A percentile compares a stretch with the other conserved stretches of the same genome.
Conservation (phyloP, 139 green algal species). For the Edaphochlamys debaryana region DNA sequence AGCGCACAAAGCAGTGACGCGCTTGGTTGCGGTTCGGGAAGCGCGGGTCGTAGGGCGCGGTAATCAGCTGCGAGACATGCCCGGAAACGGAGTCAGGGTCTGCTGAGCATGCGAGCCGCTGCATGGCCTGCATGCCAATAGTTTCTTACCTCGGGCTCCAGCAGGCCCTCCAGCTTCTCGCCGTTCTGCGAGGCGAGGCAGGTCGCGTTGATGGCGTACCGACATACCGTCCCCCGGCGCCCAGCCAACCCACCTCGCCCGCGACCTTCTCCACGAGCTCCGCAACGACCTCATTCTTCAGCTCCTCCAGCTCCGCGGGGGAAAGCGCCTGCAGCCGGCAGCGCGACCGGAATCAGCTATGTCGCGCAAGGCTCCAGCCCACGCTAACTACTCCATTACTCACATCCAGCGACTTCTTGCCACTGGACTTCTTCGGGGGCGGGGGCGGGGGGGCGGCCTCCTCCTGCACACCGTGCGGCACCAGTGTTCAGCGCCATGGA, state of each 20-base stretch:
- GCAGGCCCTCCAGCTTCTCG: slow-evolving; percentile 46
- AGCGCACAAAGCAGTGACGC: slow-evolving; percentile 91
- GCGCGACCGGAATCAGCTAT: too few species aligned
- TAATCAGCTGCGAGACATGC: slow-evolving; percentile 70
- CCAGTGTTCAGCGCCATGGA: too few species aligned
- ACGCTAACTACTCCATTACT: too few species aligned
- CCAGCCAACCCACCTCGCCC: slow-evolving; percentile 47
- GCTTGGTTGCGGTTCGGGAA: slow-evolving; percentile 93
- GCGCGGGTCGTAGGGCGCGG: slow-evolving; percentile 84
- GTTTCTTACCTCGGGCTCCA: slow-evolving; percentile 64
- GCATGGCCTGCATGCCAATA: too few species aligned
- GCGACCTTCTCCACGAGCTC: slow-evolving; percentile 63
- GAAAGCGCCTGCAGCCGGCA: slow-evolving; percentile 33
- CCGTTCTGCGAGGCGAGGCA: slow-evolving; percentile 40
- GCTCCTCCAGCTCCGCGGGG: slow-evolving; percentile 57
- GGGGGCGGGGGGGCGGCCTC: slow-evolving; percentile 16
- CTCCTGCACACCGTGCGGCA: background rate
- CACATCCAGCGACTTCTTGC: slow-evolving; percentile 28
- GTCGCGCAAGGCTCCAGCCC: too few species aligned
- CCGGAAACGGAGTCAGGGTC: background rate
- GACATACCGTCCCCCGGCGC: background rate
- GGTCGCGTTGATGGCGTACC: slow-evolving; percentile 26
- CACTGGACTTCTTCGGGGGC: slow-evolving; percentile 3
- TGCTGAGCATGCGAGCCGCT: too few species aligned
- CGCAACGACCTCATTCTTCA: slow-evolving; percentile 67